Evolutionary conservation across 148 eudicot species (phyloP).

Genomic region (Mesembryanthemum crystallinum): DNA sequence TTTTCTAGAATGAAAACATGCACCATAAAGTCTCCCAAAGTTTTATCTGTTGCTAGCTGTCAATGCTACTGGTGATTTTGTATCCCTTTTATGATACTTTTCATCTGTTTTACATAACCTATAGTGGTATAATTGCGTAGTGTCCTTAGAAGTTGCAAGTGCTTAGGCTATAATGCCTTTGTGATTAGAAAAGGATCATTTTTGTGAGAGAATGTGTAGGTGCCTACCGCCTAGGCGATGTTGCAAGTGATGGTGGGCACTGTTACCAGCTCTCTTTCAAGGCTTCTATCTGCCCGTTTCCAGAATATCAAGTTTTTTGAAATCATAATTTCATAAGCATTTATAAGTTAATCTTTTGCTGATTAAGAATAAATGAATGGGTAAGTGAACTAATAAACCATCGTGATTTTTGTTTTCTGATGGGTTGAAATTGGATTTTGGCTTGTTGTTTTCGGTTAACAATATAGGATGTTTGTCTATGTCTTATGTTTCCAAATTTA

Average conservation of each 20-base stretch:
- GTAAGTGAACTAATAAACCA: too few species aligned
- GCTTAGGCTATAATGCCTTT: background rate
- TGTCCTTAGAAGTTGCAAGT: background rate
- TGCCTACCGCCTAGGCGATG: background rate
- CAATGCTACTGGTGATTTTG: background rate
- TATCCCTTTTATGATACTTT: background rate
- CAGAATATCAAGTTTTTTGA: background rate
- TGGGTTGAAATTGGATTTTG: background rate
- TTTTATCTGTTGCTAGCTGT: too few species aligned
- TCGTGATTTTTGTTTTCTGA: background rate
- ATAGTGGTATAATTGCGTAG: background rate
- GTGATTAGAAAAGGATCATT: background rate
- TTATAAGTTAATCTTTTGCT: background rate
- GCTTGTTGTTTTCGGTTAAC: background rate
- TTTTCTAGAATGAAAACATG: background rate
- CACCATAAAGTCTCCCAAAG: too few species aligned
- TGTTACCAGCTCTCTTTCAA: background rate
- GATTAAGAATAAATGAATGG: background rate
- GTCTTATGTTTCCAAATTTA: background rate
- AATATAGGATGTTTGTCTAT: background rate
- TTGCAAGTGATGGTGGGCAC: background rate
- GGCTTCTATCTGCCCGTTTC: background rate
- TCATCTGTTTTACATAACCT: background rate
- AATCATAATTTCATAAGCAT: background rate
- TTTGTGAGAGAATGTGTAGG: background rate